Base-by-base conservation (phyloP, 306 rosid species). In the Lathyrus aphaca region DNA sequence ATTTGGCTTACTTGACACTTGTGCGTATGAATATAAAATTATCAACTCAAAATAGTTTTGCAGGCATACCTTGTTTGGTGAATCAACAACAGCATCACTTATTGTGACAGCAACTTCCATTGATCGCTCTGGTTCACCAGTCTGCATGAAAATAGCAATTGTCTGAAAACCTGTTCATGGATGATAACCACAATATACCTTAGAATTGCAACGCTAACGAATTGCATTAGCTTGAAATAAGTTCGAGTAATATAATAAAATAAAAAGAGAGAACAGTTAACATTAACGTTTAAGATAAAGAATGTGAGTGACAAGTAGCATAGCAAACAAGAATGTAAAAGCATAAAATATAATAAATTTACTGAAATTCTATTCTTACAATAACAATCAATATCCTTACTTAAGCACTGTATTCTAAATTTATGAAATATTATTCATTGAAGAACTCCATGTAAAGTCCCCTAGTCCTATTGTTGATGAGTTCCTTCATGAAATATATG, bases 151-250 rank as follows among this genome's bases (percentile, higher is more conserved):
- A 91, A 94, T 86, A 94, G 95, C 85, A 94, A 90, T 86, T 81
- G 92, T 94, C 99, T 94, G 97, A 94, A 91, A 94, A 88, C 97
- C 99, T 91, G 99, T 94, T 94, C 97, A 94, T 81, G 82, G 82
- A 94, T 88, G 74, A 84, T 91, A 87, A 87, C 83, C 89, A 91
- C 87, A 91, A 83, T 86, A 79, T 83, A 78, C 89, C 99, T 94
- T 86, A 94, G 96, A 91, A 84, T 71, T 54, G 77, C 72, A 87
- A 87, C 74, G 80, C 81, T 74, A 8, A 73, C 74, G 75, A 74
- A 54, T 66, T 51, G 68, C 68, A 76, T 72, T 69, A 79, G 65
- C 57, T 67, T 74, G 82, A 55, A 76, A 82, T 74, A 74, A 76
- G 51, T 72, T 73, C 51, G 18, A 71, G 71, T 44, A 51, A 45